These are phyloP conservation scores for Passiflora organensis DNA, from an alignment of 345 rosid species.

Conservation along the genomic window DNA sequence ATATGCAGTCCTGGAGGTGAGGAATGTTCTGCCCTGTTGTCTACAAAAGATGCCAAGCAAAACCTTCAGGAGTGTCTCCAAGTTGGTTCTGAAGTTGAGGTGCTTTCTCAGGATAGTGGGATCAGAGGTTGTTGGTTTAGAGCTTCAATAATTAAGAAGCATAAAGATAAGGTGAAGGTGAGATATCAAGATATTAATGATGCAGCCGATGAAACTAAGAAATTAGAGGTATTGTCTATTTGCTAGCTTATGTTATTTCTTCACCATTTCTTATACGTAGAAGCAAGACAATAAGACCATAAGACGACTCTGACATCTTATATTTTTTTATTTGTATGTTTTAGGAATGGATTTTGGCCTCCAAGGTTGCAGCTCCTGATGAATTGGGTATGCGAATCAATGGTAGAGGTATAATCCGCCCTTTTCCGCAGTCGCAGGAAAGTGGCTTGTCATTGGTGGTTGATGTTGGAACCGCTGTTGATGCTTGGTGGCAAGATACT, in stretches of 20 bases:
- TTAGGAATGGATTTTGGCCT: slow-evolving; percentile 75
- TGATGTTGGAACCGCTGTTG: slow-evolving; percentile 61
- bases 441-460: slow-evolving; percentile 19
- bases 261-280: not conserved
- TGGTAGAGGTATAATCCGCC: slow-evolving; percentile 59
- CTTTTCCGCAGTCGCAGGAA: slow-evolving; percentile 17
- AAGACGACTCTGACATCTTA: not conserved
- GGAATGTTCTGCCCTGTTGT: slow-evolving; percentile 15
- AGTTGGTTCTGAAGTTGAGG: slow-evolving; percentile 63
- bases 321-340: not conserved
- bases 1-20: slow-evolving; percentile 10
- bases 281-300: not conserved
- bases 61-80: slow-evolving; percentile 21
- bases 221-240: slow-evolving; percentile 44
- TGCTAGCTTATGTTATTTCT: not conserved
- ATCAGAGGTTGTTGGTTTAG: slow-evolving; percentile 83
- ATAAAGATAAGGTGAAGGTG: slow-evolving; percentile 71
- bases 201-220: slow-evolving; percentile 59
- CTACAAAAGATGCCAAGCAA: slow-evolving; percentile 14
- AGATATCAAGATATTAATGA: slow-evolving; percentile 63
- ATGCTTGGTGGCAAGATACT: slow-evolving; percentile 79
- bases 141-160: slow-evolving; percentile 53
- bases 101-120: slow-evolving; percentile 81
- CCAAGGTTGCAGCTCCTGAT: slow-evolving; percentile 51
- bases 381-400: slow-evolving; percentile 37